Evolutionary conservation across 768 basidiomycete genomes (phyloP).

Genomic region (Pholiota microspora): DNA sequence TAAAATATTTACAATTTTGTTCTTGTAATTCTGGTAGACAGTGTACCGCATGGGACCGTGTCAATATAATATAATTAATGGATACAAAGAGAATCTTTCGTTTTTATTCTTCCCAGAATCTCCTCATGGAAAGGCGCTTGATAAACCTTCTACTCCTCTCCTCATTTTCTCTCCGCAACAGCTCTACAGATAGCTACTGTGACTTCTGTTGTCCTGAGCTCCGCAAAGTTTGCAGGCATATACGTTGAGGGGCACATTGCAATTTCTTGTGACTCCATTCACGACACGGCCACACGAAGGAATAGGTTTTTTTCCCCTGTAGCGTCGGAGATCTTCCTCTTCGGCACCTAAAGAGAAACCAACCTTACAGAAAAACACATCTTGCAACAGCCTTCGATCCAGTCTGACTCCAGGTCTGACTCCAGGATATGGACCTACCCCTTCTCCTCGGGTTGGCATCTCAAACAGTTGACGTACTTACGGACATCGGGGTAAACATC

Average conservation of each 20-base stretch:
- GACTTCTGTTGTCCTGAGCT: no score
- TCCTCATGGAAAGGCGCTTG: no score
- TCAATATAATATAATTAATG: no score
- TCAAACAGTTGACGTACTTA: slow-evolving; percentile 28
- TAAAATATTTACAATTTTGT: no score
- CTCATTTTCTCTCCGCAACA: no score
- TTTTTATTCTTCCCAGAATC: no score
- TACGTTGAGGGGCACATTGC: slow-evolving; percentile 39
- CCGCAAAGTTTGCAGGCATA: no score
- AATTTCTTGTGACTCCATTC: slow-evolving; percentile 42
- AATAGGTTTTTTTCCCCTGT: neutral
- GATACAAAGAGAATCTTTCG: no score
- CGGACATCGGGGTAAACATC: slow-evolving; percentile 23
- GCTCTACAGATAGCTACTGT: no score
- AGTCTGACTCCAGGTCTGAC: slow-evolving; percentile 47
- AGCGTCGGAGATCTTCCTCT: slow-evolving; percentile 36
- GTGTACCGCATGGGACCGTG: no score
- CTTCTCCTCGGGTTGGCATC: slow-evolving; percentile 29
- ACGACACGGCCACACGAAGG: neutral
- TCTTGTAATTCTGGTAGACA: no score
- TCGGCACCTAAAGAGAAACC: slow-evolving; percentile 36
- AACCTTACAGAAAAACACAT: slow-evolving; percentile 31
- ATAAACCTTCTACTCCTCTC: no score
- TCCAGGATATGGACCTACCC: slow-evolving; percentile 33
- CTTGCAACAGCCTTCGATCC: slow-evolving; percentile 37